Conservation (phyloP, 768 basidiomycete genomes). For the Lactifluus echinatus region DNA sequence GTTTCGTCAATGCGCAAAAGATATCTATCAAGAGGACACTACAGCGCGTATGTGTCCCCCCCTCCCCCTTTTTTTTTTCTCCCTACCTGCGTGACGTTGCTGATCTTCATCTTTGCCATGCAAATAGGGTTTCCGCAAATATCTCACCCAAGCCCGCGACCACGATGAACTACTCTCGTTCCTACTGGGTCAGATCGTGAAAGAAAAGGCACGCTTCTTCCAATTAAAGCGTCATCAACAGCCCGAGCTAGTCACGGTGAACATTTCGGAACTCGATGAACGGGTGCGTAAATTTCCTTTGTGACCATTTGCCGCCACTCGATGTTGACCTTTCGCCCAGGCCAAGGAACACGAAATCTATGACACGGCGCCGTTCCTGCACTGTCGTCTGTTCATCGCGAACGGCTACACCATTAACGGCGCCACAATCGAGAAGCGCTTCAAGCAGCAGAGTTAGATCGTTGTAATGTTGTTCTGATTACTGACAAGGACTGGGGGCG, state of each 20-base stretch:
- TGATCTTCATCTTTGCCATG: not conserved
- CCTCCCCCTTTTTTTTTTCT: not conserved
- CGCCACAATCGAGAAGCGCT: conserved; percentile 63
- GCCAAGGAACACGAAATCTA: conserved; percentile 97
- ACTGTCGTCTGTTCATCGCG: conserved; percentile 70
- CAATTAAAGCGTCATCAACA: conserved; percentile 70
- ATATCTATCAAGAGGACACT: conserved; percentile 97
- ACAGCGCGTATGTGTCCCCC: conserved; percentile 60
- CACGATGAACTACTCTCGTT: conserved; percentile 94
- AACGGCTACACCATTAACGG: conserved; percentile 81
- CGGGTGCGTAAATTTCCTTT: conserved; percentile 45
- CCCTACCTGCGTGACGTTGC: not conserved
- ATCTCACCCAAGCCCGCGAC: conserved; percentile 90
- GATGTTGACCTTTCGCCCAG: conserved; percentile 31
- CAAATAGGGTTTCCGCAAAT: conserved; percentile 92
- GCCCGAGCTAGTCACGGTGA: conserved; percentile 68
- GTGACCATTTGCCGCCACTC: not conserved
- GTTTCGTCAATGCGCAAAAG: conserved; percentile 96
- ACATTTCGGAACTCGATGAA: conserved; percentile 76
- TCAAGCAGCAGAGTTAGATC: conserved; percentile 31
- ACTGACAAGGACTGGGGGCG: no score
- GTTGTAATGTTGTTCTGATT: not conserved
- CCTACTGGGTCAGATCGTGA: conserved; percentile 87
- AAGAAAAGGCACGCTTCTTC: conserved; percentile 82
- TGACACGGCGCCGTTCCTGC: conserved; percentile 78